Evolutionary conservation across 176 grass and related monocot genomes (phyloP).

Genomic region (Aegilops longissima): DNA sequence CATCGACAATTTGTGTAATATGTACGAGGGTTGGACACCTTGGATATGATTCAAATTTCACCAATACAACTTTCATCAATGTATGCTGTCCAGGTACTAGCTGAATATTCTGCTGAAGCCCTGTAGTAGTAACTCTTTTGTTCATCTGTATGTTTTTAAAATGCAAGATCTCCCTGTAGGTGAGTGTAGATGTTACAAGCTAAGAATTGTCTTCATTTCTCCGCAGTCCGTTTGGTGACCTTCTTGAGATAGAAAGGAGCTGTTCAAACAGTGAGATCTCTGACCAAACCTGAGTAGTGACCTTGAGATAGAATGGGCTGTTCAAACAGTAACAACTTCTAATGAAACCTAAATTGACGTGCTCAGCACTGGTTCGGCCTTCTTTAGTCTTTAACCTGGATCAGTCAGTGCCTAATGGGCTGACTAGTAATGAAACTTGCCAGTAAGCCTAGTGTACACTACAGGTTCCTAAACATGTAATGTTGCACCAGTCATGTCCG

Average conservation of each 20-base stretch:
- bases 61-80: conserved; percentile 17
- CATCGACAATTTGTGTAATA: conserved; percentile 97
- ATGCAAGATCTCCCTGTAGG: conserved; percentile 9
- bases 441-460: not conserved
- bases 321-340: conserved; percentile 7
- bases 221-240: not conserved
- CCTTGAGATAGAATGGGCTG: conserved; percentile 1
- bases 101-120: conserved; percentile 12
- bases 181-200: not conserved
- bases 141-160: conserved; percentile 5
- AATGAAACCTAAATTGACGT: conserved; percentile 7
- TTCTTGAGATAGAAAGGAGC: not conserved
- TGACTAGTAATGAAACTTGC: not conserved
- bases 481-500: not conserved
- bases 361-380: not conserved
- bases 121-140: not conserved
- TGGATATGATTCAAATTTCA: conserved; percentile 74
- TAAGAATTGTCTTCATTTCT: conserved; percentile 17
- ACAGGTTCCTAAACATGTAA: conserved; percentile 15
- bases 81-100: conserved; percentile 32
- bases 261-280: conserved; percentile 2
- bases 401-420: not conserved
- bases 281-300: conserved; percentile 8
- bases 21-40: conserved; percentile 99
- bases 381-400: conserved; percentile 6